Conservation (phyloP, 352 stramenopile species). For the Phytopythium helicoides region DNA sequence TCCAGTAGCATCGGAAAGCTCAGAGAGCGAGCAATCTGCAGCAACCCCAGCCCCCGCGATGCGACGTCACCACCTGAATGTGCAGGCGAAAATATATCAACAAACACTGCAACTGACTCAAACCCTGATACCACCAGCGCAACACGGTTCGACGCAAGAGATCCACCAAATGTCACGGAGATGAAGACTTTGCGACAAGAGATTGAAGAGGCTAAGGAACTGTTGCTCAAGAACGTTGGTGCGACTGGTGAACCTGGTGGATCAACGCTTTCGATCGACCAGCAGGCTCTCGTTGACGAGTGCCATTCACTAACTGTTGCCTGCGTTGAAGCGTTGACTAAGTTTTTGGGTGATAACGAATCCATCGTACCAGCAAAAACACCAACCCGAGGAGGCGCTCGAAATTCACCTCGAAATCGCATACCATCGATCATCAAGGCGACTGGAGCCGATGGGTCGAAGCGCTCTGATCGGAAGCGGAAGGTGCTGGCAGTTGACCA, state of each 20-base stretch:
- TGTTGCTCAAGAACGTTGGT: slow-evolving; percentile 34
- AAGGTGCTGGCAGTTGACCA: slow-evolving; percentile 7
- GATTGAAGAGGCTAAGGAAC: slow-evolving; percentile 48
- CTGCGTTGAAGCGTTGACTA: slow-evolving; percentile 58
- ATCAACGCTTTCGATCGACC: slow-evolving; percentile 18
- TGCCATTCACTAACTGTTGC: slow-evolving; percentile 61
- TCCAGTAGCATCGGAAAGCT: not conserved
- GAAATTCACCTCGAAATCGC: too few relatives aligned
- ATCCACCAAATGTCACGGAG: slow-evolving; percentile 51
- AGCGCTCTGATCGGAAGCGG: not conserved
- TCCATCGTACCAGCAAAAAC: slow-evolving; percentile 2
- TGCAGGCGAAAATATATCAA: slow-evolving; percentile 4
- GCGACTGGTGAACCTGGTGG: slow-evolving; percentile 8
- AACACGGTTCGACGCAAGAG: slow-evolving; percentile 34
- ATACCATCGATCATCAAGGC: not conserved
- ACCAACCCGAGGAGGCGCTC: too few relatives aligned
- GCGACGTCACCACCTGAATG: slow-evolving; percentile 1
- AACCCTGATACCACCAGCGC: slow-evolving; percentile 17
- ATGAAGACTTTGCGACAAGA: slow-evolving; percentile 78
- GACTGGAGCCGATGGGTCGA: slow-evolving; percentile 1
- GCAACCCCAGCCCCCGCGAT: not conserved
- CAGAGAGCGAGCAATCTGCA: not conserved
- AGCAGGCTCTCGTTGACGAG: slow-evolving; percentile 53
- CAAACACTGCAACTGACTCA: slow-evolving; percentile 1
- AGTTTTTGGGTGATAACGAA: slow-evolving; percentile 46